These are phyloP conservation scores for Dicorynia guianensis DNA, from an alignment of 306 rosid genomes.

Conservation along the genomic window DNA sequence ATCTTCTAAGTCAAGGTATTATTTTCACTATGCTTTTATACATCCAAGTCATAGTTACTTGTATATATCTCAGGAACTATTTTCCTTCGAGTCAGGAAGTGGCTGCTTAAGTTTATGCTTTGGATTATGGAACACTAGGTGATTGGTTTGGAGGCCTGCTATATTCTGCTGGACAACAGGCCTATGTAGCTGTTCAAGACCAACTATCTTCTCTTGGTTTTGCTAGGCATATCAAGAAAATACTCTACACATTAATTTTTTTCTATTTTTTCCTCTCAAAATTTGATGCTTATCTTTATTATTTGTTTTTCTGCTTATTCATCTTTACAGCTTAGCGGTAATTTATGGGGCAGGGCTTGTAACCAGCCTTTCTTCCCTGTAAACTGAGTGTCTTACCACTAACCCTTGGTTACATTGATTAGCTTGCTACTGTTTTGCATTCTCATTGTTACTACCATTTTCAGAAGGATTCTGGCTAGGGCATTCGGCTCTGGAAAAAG, in stretches of 20 bases:
- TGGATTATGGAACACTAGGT: conserved; percentile 78
- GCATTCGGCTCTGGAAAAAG: conserved; percentile 95
- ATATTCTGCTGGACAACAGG: conserved; percentile 85
- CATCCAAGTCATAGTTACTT: conserved; percentile 41
- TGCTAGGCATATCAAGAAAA: conserved; percentile 62
- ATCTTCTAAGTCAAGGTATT: conserved; percentile 21
- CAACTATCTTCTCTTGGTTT: conserved; percentile 85
- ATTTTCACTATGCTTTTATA: not conserved
- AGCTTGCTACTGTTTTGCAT: conserved; percentile 41
- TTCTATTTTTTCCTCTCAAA: not conserved
- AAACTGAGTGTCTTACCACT: conserved; percentile 90
- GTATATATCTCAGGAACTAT: conserved; percentile 45
- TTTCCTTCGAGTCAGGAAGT: conserved; percentile 68
- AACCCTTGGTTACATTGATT: conserved; percentile 98
- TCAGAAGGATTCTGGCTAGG: conserved; percentile 55
- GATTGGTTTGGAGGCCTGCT: conserved; percentile 91
- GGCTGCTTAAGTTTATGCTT: conserved; percentile 66
- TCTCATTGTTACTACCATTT: conserved; percentile 26
- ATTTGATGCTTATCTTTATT: conserved; percentile 17
- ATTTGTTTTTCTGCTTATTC: conserved; percentile 37
- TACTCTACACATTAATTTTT: not conserved
- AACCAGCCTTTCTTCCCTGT: conserved; percentile 98
- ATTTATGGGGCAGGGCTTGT: conserved; percentile 96
- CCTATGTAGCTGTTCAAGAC: conserved; percentile 85
- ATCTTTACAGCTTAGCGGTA: conserved; percentile 79